Percentiles rank a stretch among this genome's conserved stretches.
phyloP scores from a whole-genome alignment of 176 grass and related monocot species.

The Eleusine coracana region DNA sequence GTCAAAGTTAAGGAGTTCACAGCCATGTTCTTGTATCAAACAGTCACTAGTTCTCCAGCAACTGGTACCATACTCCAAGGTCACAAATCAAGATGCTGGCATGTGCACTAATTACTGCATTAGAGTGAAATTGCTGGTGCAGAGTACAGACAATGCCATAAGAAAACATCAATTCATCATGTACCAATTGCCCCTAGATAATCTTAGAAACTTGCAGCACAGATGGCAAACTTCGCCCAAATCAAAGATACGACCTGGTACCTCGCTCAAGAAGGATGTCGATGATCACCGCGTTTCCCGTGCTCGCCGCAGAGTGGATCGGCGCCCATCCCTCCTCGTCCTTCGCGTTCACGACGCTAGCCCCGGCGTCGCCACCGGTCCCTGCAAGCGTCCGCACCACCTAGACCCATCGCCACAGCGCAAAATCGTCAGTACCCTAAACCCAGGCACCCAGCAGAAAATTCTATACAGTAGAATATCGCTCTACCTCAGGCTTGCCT shows the following conservation, averaged over 20 bases:
- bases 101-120: not conserved
- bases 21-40: not conserved
- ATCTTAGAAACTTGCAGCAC: not conserved
- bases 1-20: not conserved
- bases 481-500: slow-evolving; percentile 50
- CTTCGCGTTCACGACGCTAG: slow-evolving; percentile 61
- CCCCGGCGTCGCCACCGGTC: slow-evolving; percentile 49
- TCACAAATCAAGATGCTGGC: not conserved
- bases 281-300: slow-evolving; percentile 67
- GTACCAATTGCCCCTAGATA: slow-evolving; percentile 1
- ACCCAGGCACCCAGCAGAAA: not conserved
- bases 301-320: slow-evolving; percentile 76
- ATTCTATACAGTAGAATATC: not conserved
- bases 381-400: slow-evolving; percentile 56
- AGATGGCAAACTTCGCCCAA: not conserved
- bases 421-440: slow-evolving; percentile 6
- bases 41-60: not conserved
- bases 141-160: not conserved
- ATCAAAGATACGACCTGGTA: not conserved
- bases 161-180: not conserved
- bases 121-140: not conserved
- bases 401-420: slow-evolving; percentile 41
- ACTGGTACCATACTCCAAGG: slow-evolving; percentile 2
- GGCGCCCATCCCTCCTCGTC: slow-evolving; percentile 98
- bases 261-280: slow-evolving; percentile 74